Evolutionary conservation across 2,329 filamentous ascomycete species (phyloP), one percentile per base, ranked within the genome.

Genomic region (Fusarium siculi): DNA sequence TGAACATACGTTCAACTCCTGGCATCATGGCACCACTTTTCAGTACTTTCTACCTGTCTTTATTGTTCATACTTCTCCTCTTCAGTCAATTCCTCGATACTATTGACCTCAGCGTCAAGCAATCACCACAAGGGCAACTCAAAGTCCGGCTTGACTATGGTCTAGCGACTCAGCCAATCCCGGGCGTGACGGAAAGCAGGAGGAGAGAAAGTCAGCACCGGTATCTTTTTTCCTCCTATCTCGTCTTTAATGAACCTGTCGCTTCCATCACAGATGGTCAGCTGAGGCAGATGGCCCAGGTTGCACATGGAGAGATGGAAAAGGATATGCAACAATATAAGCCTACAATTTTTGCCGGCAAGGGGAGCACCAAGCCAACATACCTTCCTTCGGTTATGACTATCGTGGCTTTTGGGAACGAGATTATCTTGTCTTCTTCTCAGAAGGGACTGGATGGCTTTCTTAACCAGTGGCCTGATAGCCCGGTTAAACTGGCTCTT

Each of bases 371-470:
- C 28, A 28, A 28, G 28, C 28, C 28, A 28, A 28, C 28, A n/a
- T 49, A 32, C 6, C 46, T 32, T 6, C 46, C 40, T 23, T n/a
- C 19, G 2, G 50, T 56, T 8, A 62, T 66, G 58, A 66, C 50
- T 1, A 44, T 62, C 14, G 37, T 66, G 50, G 49, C 57, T 2
- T 66, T 63, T 37, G 63, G n/a, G 8, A 56, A 66, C 19, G 21
- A 62, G 11, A 56, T 66, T 6, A 56, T 66, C 8, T 25, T 66
- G 1, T 34, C 63, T 7, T 66, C 63, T 2, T 66, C 63, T 18
- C 63, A 67, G 11, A 67, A 42, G 19, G 46, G 46, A 5, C 1
- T 7, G 6, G 25, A 32, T n/a, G 25, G 46, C 5, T 49, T 60
- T 18, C 6, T 60, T 2, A 36, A 60, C 5, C 5, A 52, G 2